phyloP scores from a whole-genome alignment of 306 rosid genomes.

The Luffa acutangula region DNA sequence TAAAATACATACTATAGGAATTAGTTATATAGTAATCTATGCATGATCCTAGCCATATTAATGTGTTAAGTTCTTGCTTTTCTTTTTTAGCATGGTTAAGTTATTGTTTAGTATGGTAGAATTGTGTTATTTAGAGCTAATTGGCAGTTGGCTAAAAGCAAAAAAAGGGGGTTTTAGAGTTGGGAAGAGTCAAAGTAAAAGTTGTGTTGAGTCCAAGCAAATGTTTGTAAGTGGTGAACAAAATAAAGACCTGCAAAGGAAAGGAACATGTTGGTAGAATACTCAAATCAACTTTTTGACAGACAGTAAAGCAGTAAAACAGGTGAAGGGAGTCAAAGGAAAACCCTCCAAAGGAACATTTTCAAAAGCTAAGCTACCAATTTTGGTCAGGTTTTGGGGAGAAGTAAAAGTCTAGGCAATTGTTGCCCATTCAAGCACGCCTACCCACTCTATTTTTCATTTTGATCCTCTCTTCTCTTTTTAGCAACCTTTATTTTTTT shows the following conservation, averaged over 20 bases:
- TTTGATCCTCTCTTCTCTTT: neutral
- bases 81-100: too few species aligned
- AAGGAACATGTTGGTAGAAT: neutral
- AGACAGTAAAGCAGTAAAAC: conserved; percentile 8
- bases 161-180: neutral
- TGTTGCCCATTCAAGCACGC: conserved; percentile 7
- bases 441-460: neutral
- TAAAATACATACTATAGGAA: too few species aligned
- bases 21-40: too few species aligned
- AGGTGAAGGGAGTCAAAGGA: neutral
- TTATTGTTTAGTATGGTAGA: neutral
- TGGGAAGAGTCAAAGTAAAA: neutral
- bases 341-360: conserved; percentile 2
- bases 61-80: neutral
- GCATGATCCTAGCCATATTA: too few species aligned
- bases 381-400: conserved; percentile 1
- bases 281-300: neutral
- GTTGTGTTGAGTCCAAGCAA: neutral
- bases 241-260: neutral
- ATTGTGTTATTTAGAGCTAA: neutral
- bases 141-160: neutral
- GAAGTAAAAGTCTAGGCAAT: neutral
- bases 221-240: neutral
- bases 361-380: neutral
- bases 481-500: neutral